These are phyloP conservation scores for Podosphaera fusca DNA, from an alignment of 2,329 filamentous ascomycete species.

Conservation along the genomic window DNA sequence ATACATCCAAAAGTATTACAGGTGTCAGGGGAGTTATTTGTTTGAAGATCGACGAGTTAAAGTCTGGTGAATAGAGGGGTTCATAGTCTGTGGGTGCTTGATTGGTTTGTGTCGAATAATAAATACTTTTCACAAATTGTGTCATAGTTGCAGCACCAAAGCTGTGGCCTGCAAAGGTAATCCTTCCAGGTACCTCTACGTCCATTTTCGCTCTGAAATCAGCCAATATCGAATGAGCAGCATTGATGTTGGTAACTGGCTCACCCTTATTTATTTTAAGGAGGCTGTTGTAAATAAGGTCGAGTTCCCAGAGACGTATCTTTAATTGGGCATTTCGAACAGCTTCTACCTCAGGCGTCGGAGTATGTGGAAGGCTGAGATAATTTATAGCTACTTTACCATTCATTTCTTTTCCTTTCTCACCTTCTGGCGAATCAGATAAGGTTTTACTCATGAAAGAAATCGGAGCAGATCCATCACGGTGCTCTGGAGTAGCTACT, in stretches of 20 bases:
- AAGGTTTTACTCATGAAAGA: slow-evolving; percentile 41
- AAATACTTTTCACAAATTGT: slow-evolving; percentile 60
- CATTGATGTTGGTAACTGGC: slow-evolving; percentile 28
- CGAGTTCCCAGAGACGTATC: slow-evolving; percentile 59
- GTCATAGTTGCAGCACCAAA: slow-evolving; percentile 55
- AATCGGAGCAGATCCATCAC: slow-evolving; percentile 60
- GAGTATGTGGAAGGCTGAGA: slow-evolving; percentile 33
- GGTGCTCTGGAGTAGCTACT: slow-evolving; percentile 61
- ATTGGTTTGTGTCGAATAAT: slow-evolving; percentile 29
- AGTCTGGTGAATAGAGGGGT: slow-evolving; percentile 36
- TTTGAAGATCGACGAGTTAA: slow-evolving; percentile 28
- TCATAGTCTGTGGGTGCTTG: slow-evolving; percentile 24
- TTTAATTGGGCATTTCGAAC: slow-evolving; percentile 48
- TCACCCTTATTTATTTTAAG: slow-evolving; percentile 38
- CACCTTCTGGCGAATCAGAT: slow-evolving; percentile 18
- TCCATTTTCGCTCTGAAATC: slow-evolving; percentile 40
- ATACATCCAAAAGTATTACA: slow-evolving; percentile 54
- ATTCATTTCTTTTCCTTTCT: slow-evolving; percentile 8
- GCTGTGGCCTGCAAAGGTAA: slow-evolving; percentile 59
- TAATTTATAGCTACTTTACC: slow-evolving; percentile 20
- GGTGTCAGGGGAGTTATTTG: slow-evolving; percentile 49
- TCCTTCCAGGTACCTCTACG: slow-evolving; percentile 45
- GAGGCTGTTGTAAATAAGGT: slow-evolving; percentile 44
- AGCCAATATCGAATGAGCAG: slow-evolving; percentile 24
- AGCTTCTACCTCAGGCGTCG: slow-evolving; percentile 40